Conservation (phyloP, 2,329 filamentous ascomycete species). For the Colletotrichum theobromicola region DNA sequence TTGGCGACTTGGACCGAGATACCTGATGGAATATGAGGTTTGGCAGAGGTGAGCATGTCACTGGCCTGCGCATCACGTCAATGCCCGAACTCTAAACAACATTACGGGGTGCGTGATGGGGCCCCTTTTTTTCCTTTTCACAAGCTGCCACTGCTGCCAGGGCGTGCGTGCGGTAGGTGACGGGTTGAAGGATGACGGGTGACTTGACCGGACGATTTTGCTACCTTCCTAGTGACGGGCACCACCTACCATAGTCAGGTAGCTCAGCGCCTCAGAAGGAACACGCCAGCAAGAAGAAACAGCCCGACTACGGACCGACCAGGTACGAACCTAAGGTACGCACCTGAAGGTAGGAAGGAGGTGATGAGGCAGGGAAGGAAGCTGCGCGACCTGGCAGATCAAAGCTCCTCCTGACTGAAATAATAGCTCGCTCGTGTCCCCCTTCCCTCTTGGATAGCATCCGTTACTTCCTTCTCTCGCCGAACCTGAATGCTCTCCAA, state of each 20-base stretch:
- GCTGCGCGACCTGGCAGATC: neutral
- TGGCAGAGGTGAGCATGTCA: neutral
- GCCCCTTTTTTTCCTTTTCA: neutral
- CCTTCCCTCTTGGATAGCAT: neutral
- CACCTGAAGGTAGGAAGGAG: neutral
- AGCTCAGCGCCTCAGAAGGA: neutral
- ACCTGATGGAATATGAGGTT: neutral
- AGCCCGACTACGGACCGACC: neutral
- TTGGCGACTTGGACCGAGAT: neutral
- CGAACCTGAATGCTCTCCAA: neutral
- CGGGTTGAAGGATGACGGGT: neutral
- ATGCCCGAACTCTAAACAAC: conserved; percentile 13
- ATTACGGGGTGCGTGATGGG: neutral
- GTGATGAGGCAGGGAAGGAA: neutral
- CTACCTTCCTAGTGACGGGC: neutral
- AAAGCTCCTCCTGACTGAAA: neutral
- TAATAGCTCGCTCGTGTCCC: neutral
- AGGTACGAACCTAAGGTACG: neutral
- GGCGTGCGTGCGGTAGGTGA: neutral
- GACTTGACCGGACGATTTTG: neutral
- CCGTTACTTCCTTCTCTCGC: neutral
- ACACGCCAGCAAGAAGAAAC: neutral
- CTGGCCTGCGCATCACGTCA: conserved; percentile 8
- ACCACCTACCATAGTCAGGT: neutral
- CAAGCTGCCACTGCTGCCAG: neutral